Conservation (phyloP, 192 early-diverging fungal species). For the Backusella westeae region DNA sequence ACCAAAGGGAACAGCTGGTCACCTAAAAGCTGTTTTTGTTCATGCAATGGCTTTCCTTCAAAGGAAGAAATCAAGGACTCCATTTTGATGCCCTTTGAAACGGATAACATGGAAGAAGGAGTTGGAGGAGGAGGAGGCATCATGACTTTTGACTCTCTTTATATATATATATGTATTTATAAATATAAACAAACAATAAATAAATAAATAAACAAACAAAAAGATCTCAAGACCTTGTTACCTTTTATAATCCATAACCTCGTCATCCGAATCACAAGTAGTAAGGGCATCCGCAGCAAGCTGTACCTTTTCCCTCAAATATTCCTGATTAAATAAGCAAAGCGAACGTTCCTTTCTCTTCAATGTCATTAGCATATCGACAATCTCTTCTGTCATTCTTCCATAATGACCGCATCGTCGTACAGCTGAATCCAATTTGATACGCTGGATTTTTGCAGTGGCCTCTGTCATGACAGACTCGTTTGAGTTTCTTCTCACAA, state of each 20-base stretch:
- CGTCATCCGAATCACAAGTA: constrained; percentile 17
- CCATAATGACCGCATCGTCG: constrained; percentile 18
- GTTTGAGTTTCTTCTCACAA: constrained; percentile 30
- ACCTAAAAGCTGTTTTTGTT: constrained; percentile 41
- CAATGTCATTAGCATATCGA: constrained; percentile 44
- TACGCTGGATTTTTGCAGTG: constrained; percentile 24
- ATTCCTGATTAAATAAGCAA: constrained; percentile 44
- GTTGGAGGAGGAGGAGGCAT: background rate
- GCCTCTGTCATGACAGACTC: constrained; percentile 39
- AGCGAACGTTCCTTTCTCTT: constrained; percentile 42
- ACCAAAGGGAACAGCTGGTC: constrained; percentile 40
- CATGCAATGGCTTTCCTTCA: constrained; percentile 32
- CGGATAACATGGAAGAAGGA: background rate
- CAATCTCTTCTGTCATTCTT: constrained; percentile 33
- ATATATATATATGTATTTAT: too few relatives aligned
- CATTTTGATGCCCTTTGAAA: constrained; percentile 18
- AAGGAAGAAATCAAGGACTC: constrained; percentile 27
- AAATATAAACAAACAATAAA: background rate
- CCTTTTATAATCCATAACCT: constrained; percentile 1
- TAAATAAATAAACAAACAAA: background rate
- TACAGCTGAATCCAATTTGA: constrained; percentile 37
- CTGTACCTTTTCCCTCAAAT: constrained; percentile 33
- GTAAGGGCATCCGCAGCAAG: constrained; percentile 38
- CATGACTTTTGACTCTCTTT: constrained; percentile 3
- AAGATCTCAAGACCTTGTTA: background rate